Conservation (phyloP, 2,329 filamentous ascomycete genomes). For the Epichloe typhina region DNA sequence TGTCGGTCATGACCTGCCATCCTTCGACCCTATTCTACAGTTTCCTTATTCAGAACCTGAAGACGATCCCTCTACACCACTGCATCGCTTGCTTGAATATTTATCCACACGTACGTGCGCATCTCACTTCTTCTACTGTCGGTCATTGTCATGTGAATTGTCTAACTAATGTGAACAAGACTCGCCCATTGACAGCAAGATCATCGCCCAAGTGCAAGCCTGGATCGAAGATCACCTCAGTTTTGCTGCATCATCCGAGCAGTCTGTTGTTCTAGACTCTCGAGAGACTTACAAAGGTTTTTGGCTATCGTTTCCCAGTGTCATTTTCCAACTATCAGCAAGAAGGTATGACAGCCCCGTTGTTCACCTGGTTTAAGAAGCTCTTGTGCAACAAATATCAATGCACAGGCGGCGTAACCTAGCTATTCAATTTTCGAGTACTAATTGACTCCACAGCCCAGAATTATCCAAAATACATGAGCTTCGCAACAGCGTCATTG, state of each 20-base stretch:
- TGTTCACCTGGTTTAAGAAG: neutral
- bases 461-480: conserved; percentile 10
- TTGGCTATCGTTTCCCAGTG: conserved; percentile 38
- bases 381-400: neutral
- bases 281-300: conserved; percentile 32
- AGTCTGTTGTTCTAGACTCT: conserved; percentile 26
- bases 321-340: conserved; percentile 23
- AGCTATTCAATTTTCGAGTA: neutral
- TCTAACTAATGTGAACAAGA: conserved; percentile 18
- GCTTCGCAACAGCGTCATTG: conserved; percentile 18
- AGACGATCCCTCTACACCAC: conserved; percentile 18
- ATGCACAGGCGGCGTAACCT: neutral
- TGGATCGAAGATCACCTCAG: conserved; percentile 39
- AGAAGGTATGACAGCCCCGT: conserved; percentile 25
- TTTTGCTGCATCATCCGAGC: conserved; percentile 23
- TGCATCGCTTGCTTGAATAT: conserved; percentile 25
- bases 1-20: conserved; percentile 9
- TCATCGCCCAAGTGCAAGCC: conserved; percentile 29
- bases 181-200: conserved; percentile 27
- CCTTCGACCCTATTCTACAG: conserved; percentile 28
- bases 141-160: neutral
- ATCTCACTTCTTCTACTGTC: neutral
- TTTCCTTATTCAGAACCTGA: conserved; percentile 32
- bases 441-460: conserved; percentile 1
- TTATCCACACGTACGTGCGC: conserved; percentile 17